Percentiles rank a stretch among this genome's conserved stretches.
These are phyloP conservation scores for Deakozyma indianensis DNA, from an alignment of 805 yeast genomes.

Conservation along the genomic window DNA sequence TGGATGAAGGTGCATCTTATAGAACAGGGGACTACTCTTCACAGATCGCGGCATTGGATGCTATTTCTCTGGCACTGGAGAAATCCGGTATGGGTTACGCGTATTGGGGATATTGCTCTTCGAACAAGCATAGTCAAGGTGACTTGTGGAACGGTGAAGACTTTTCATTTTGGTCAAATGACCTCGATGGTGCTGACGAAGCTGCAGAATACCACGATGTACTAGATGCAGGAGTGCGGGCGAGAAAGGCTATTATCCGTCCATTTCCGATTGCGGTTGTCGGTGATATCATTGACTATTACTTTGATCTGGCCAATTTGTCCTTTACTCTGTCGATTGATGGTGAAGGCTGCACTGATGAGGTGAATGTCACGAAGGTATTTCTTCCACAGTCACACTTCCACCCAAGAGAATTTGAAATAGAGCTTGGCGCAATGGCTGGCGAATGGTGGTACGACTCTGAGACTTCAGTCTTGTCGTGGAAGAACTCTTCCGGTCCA, in stretches of 20 bases:
- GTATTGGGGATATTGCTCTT: slow-evolving; percentile 67
- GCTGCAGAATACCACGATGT: slow-evolving; percentile 1
- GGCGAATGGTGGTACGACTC: slow-evolving; percentile 44
- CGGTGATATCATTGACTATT: slow-evolving; percentile 8
- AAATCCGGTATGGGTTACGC: slow-evolving; percentile 57
- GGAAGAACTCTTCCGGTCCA: slow-evolving; percentile 46
- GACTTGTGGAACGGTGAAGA: slow-evolving; percentile 90
- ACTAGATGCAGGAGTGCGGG: slow-evolving; percentile 42
- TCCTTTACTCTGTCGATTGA: slow-evolving; percentile 8
- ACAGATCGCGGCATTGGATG: slow-evolving; percentile 73
- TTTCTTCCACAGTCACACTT: slow-evolving; percentile 63
- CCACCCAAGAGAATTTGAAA: slow-evolving; percentile 31
- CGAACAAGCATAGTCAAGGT: slow-evolving; percentile 68
- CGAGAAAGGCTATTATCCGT: slow-evolving; percentile 50
- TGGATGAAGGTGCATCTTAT: slow-evolving; percentile 67
- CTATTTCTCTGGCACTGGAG: slow-evolving; percentile 63
- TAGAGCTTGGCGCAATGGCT: slow-evolving; percentile 26
- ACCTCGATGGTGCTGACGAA: slow-evolving; percentile 5
- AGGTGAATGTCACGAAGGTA: slow-evolving; percentile 35
- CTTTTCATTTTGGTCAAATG: slow-evolving; percentile 54
- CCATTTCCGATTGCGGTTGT: slow-evolving; percentile 44
- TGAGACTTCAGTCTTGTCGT: slow-evolving; percentile 41
- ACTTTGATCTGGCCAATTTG: slow-evolving; percentile 9
- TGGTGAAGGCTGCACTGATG: slow-evolving; percentile 4
- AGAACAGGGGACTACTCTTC: slow-evolving; percentile 43